A percentile compares a stretch with the other conserved stretches of the same genome.
Conservation (phyloP, 202 grass and related monocot genomes). For the Musa balbisiana region DNA sequence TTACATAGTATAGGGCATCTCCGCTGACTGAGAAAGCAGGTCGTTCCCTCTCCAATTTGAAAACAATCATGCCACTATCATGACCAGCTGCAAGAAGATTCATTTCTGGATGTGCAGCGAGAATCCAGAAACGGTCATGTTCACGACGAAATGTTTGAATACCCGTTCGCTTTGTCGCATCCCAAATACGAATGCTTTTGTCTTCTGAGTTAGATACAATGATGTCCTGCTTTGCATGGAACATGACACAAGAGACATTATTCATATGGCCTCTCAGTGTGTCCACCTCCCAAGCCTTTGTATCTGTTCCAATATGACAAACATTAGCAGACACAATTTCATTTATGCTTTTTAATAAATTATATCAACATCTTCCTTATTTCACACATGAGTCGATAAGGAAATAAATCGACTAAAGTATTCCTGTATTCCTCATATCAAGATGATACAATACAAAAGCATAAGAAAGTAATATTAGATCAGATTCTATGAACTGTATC, state of each 20-base stretch:
- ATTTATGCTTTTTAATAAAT: no score
- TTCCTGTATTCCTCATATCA: background rate
- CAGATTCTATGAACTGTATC: background rate
- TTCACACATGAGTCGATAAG: background rate
- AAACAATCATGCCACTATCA: constrained; percentile 93
- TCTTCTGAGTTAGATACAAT: constrained; percentile 95
- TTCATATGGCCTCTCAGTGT: constrained; percentile 91
- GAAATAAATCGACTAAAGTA: constrained; percentile 3
- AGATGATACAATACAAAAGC: no score
- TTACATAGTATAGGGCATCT: constrained; percentile 76
- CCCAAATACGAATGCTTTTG: constrained; percentile 93
- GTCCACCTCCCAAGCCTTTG: constrained; percentile 89
- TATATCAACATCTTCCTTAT: background rate
- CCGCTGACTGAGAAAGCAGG: constrained; percentile 76
- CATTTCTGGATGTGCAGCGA: constrained; percentile 79
- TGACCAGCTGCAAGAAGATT: constrained; percentile 93
- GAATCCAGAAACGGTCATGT: constrained; percentile 91
- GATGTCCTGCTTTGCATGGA: constrained; percentile 83
- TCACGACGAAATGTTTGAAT: constrained; percentile 77
- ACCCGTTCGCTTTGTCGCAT: constrained; percentile 74
- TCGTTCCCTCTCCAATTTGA: constrained; percentile 88
- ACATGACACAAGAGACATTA: constrained; percentile 86
- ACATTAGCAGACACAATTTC: constrained; percentile 2
- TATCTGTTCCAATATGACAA: constrained; percentile 44
- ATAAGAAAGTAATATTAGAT: background rate